A percentile compares a stretch with the other conserved stretches of the same genome.
phyloP scores from a whole-genome alignment of 306 rosid species.

The Sicyos baderoa region DNA sequence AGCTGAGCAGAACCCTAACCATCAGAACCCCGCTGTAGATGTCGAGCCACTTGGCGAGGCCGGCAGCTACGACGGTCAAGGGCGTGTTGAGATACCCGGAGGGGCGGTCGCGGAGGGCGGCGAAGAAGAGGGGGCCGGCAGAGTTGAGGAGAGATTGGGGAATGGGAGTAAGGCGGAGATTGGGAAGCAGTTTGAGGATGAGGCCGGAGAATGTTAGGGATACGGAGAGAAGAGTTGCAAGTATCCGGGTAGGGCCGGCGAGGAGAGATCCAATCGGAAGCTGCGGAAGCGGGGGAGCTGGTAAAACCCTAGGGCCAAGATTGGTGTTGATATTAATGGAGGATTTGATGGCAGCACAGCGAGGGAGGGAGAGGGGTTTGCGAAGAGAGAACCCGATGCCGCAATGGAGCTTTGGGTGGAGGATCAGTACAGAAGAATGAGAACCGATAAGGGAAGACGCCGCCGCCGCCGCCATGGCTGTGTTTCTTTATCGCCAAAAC shows the following conservation, averaged over 20 bases:
- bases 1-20: conserved; percentile 91
- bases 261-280: not conserved
- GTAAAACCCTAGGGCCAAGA: conserved; percentile 12
- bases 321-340: not conserved
- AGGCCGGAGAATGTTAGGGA: conserved; percentile 21
- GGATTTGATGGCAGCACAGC: not conserved
- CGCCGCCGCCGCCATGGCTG: too few species aligned
- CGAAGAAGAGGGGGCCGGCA: conserved; percentile 49
- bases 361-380: not conserved
- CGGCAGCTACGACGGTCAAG: conserved; percentile 88
- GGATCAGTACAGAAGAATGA: conserved; percentile 1
- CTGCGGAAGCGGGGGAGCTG: not conserved
- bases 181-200: conserved; percentile 4
- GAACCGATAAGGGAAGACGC: conserved; percentile 17
- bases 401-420: not conserved
- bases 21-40: conserved; percentile 51
- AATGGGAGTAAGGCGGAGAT: not conserved
- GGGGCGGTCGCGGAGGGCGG: conserved; percentile 37
- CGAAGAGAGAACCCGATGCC: not conserved
- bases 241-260: conserved; percentile 27
- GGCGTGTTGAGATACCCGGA: conserved; percentile 64
- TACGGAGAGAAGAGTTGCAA: conserved; percentile 30
- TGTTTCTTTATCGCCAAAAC: not conserved
- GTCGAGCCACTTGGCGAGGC: conserved; percentile 39
- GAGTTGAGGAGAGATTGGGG: conserved; percentile 9